Base-by-base conservation (phyloP, 495 filamentous ascomycete species). In the Pyrenula aspistea region DNA sequence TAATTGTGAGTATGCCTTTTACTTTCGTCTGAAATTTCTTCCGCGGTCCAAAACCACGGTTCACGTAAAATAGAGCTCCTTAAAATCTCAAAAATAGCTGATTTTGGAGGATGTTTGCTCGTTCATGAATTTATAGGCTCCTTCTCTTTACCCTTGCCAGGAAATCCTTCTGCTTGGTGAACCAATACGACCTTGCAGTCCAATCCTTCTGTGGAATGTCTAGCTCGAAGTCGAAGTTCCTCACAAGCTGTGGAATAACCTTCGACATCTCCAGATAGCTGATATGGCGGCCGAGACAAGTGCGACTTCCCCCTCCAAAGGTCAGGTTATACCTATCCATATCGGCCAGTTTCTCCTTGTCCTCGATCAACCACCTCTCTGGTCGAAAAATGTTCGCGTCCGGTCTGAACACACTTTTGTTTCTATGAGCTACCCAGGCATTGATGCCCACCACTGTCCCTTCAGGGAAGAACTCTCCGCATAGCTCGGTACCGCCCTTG, bases 361-460 rank as follows among this genome's bases (percentile, higher is more conserved):
- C 57, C 36, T 72, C 68, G 11, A 0, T 61, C 77, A 53, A 76
- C 83, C 82, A 87, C 42, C 83, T 64, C 12, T 79, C 72, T 0
- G 83, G 83, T 0, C 71, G 58, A 65, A 76, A 87, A 0, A 54
- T 53, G 11, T 78, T 73, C 2, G 78, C 76, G 56, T 81, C 74
- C 4, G 53, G 55, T 8, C 83, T 81, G 56, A 82, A 85, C 0
- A 83, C 57, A 0, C 61, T 48, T 25, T 68, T 60, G 63, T 83
- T 73, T 23, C 67, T 67, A 59, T 82, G 75, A 0, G 67, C 70
- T 2, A 80, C 77, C 76, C 76, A 84, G 0, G 73, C 53, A 57
- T 78, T 78, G 19, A 77, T 71, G 0, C 82, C 82, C 0, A 86
- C 76, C 0, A 75, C 66, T 0, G 72, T 73, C 53, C 73, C 72